phyloP scores from a whole-genome alignment of 108 stramenopile species.

The Nitzschia palea region DNA sequence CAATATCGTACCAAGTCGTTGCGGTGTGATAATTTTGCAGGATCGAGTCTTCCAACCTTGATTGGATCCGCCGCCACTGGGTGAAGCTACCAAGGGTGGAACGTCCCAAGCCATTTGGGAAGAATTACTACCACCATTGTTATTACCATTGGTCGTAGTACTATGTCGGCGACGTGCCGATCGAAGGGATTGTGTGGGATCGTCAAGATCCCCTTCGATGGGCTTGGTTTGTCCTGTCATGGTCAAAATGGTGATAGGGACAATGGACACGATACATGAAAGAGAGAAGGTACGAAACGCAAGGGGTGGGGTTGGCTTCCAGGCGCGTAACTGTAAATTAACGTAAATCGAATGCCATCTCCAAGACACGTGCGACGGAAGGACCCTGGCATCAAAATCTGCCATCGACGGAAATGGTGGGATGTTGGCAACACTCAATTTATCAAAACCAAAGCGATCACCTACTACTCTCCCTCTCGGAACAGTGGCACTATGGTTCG shows the following conservation, averaged over 20 bases:
- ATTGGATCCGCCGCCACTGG: background rate
- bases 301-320: background rate
- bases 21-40: background rate
- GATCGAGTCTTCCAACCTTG: slow-evolving; percentile 1
- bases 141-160: background rate
- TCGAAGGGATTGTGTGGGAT: background rate
- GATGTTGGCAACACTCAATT: background rate
- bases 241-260: background rate
- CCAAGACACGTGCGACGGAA: background rate
- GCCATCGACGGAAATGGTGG: background rate
- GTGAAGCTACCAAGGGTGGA: slow-evolving; percentile 9
- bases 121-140: background rate
- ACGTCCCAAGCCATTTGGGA: background rate
- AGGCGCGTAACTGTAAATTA: background rate
- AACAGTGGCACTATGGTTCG: slow-evolving; percentile 55
- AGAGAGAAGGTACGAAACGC: background rate
- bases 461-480: background rate
- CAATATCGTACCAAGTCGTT: background rate
- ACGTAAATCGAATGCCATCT: background rate
- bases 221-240: background rate
- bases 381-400: background rate
- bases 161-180: background rate
- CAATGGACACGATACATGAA: background rate
- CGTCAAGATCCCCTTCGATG: background rate
- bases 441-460: background rate